Conservation (phyloP, 2,329 filamentous ascomycete species). For the Penicillium italicum region DNA sequence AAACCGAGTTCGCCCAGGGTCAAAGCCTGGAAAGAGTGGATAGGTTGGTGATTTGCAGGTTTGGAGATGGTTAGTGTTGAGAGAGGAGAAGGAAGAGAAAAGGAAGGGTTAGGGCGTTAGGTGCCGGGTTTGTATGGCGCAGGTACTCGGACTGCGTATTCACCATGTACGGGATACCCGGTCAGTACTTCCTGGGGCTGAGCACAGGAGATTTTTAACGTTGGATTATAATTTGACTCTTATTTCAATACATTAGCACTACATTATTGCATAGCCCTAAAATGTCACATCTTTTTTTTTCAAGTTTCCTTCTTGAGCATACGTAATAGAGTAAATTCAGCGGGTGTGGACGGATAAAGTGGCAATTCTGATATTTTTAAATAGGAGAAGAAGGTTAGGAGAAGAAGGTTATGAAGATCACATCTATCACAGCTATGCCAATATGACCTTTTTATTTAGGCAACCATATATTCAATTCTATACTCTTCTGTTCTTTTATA, state of each 20-base stretch:
- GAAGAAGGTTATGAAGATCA: too few species aligned
- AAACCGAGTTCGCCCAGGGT: constrained; percentile 13
- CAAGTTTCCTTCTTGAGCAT: background rate
- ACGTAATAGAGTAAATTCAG: constrained; percentile 1
- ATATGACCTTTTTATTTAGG: background rate
- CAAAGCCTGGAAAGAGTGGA: constrained; percentile 13
- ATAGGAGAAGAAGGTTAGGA: too few species aligned
- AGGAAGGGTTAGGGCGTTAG: constrained; percentile 17
- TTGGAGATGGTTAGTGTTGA: constrained; percentile 17
- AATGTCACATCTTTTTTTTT: background rate
- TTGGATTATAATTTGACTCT: background rate
- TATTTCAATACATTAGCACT: background rate
- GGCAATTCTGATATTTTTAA: constrained; percentile 1
- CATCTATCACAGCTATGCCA: background rate
- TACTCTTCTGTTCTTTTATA: too few species aligned
- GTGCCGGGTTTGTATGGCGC: constrained; percentile 17
- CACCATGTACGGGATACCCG: constrained; percentile 15
- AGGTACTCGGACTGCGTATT: constrained; percentile 21
- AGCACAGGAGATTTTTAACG: constrained; percentile 13
- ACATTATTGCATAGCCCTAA: background rate
- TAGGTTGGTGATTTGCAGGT: constrained; percentile 11
- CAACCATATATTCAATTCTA: background rate
- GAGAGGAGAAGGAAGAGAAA: constrained; percentile 16
- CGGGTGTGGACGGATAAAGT: constrained; percentile 8
- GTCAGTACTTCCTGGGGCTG: constrained; percentile 19